Conservation (phyloP, 176 grass and related monocot genomes). For the Stipa capillata region DNA sequence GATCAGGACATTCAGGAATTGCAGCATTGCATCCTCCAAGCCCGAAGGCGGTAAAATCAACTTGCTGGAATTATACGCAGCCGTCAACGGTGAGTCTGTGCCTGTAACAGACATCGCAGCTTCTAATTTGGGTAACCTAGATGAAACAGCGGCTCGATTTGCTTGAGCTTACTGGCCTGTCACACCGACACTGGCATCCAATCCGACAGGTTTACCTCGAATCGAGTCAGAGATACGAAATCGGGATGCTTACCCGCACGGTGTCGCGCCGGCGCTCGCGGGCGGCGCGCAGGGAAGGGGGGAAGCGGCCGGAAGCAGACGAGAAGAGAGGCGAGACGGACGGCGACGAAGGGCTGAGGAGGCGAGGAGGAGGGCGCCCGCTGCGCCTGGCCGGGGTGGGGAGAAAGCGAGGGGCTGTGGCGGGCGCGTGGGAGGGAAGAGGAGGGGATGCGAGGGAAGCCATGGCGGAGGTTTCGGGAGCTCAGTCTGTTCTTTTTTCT, state of each 20-base stretch:
- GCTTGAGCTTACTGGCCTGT: not conserved
- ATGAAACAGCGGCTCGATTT: not conserved
- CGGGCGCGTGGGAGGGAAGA: not conserved
- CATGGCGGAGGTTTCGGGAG: constrained; percentile 9
- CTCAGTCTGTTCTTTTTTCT: not conserved
- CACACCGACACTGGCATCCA: not conserved
- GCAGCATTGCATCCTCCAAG: not conserved
- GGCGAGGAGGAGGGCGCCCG: not conserved
- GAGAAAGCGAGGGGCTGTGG: not conserved
- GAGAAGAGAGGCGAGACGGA: not conserved
- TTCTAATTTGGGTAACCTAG: not conserved
- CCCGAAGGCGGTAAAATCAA: not conserved
- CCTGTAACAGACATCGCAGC: not conserved
- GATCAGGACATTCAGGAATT: not conserved
- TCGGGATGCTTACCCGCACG: not conserved
- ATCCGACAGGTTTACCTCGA: not conserved
- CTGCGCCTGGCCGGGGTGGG: not conserved
- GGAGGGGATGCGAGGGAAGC: constrained; percentile 21
- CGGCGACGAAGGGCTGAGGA: not conserved
- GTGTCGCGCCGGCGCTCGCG: not conserved
- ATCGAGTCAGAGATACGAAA: not conserved
- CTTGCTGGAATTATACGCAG: not conserved
- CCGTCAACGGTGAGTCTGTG: not conserved
- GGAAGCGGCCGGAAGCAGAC: not conserved
- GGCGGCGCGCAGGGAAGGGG: not conserved